These are phyloP conservation scores for Phaeoacremonium minimum DNA, from an alignment of 2,329 filamentous ascomycete species.

Conservation along the genomic window DNA sequence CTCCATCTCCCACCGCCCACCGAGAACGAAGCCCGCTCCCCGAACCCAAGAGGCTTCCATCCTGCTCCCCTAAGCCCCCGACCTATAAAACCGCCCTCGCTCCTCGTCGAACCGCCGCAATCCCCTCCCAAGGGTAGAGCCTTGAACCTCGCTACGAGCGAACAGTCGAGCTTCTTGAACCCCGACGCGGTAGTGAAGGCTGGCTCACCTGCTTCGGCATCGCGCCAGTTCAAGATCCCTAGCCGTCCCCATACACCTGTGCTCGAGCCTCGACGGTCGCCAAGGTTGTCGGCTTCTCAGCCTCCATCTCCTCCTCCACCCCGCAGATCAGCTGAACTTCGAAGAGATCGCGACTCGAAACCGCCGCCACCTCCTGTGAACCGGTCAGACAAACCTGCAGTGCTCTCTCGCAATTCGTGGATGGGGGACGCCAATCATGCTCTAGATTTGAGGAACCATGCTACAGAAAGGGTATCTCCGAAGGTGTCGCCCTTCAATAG, in stretches of 20 bases:
- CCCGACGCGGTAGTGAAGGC: constrained; percentile 38
- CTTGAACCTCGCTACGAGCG: constrained; percentile 26
- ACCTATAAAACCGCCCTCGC: constrained; percentile 52
- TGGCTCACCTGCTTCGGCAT: constrained; percentile 33
- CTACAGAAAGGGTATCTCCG: constrained; percentile 59
- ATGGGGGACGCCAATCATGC: constrained; percentile 14
- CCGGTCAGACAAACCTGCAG: constrained; percentile 64
- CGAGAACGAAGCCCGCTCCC: constrained; percentile 17
- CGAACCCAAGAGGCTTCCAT: constrained; percentile 37
- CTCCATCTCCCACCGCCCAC: constrained; percentile 11
- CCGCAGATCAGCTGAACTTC: constrained; percentile 55
- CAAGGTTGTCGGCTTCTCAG: constrained; percentile 39
- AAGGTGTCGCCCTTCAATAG: constrained; percentile 79
- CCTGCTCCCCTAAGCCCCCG: constrained; percentile 41
- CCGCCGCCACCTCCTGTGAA: constrained; percentile 70
- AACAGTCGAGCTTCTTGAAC: constrained; percentile 41
- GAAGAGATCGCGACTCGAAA: constrained; percentile 41
- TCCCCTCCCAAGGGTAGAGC: constrained; percentile 56
- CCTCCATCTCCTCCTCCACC: constrained; percentile 62
- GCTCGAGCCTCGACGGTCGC: constrained; percentile 42
- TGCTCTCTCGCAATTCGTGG: constrained; percentile 22
- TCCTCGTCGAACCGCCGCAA: constrained; percentile 65
- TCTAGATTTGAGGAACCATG: constrained; percentile 26
- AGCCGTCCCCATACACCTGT: constrained; percentile 51
- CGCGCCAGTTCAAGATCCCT: constrained; percentile 48